Conservation (phyloP, 768 basidiomycete genomes). For the Lyophyllum shimeji region DNA sequence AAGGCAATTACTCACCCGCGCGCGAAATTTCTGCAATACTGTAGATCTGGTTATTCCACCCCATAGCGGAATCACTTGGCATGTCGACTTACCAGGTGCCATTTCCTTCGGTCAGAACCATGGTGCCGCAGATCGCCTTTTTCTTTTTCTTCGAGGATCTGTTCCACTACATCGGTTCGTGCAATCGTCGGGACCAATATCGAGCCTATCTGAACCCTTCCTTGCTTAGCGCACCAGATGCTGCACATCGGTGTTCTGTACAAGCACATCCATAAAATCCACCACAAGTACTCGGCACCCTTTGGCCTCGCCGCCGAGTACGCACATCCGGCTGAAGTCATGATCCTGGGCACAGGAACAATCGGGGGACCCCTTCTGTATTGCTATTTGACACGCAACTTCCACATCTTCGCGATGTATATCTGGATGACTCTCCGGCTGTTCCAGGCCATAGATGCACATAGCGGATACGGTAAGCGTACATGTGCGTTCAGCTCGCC, state of each 20-base stretch:
- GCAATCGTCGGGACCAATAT: not conserved
- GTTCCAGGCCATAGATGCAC: conserved; percentile 97
- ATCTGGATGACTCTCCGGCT: conserved; percentile 91
- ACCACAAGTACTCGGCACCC: conserved; percentile 96
- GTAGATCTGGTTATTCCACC: conserved; percentile 93
- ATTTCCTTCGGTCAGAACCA: conserved; percentile 70
- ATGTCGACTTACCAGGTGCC: conserved; percentile 95
- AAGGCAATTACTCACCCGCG: conserved; percentile 2
- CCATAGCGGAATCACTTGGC: conserved; percentile 81
- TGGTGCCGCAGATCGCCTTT: conserved; percentile 74
- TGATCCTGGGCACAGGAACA: conserved; percentile 92
- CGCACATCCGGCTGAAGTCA: conserved; percentile 94
- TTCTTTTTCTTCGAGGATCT: conserved; percentile 97
- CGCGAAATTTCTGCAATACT: not conserved
- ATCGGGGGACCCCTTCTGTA: conserved; percentile 86
- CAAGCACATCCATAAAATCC: conserved; percentile 94
- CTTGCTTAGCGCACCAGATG: conserved; percentile 72
- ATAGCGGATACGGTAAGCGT: conserved; percentile 87
- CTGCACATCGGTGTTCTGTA: conserved; percentile 84
- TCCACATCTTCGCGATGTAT: conserved; percentile 94
- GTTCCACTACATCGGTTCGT: conserved; percentile 85
- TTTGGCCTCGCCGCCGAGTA: conserved; percentile 98
- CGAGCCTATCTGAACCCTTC: not conserved
- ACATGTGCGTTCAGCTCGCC: not conserved
- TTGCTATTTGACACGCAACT: conserved; percentile 67